Conservation (phyloP, 179 eudicot species). For the Spergularia azorica region DNA sequence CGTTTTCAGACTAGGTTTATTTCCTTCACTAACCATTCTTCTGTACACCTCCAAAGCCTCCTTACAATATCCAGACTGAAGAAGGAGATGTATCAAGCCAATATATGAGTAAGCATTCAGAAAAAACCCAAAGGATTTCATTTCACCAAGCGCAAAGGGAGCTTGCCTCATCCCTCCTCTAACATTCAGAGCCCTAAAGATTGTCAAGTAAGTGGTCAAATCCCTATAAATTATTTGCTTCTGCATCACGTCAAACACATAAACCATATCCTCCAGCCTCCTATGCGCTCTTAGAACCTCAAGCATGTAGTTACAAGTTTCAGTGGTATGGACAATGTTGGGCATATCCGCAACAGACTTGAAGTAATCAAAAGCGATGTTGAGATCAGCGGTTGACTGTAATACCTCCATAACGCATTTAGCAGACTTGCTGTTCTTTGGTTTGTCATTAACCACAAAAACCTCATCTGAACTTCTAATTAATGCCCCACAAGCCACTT, state of each 20-base stretch:
- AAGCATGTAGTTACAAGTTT: slow-evolving; percentile 87
- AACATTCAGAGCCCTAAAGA: slow-evolving; percentile 62
- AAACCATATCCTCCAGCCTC: slow-evolving; percentile 60
- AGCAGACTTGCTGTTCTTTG: slow-evolving; percentile 33
- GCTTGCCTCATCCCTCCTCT: slow-evolving; percentile 75
- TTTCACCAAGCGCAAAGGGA: slow-evolving; percentile 57
- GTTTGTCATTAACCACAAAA: slow-evolving; percentile 26
- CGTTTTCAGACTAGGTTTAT: slow-evolving; percentile 81
- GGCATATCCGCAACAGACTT: slow-evolving; percentile 51
- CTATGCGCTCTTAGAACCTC: slow-evolving; percentile 57
- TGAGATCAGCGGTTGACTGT: slow-evolving; percentile 47
- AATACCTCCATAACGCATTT: slow-evolving; percentile 44
- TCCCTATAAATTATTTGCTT: slow-evolving; percentile 76
- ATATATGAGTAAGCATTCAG: slow-evolving; percentile 80
- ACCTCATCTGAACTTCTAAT: slow-evolving; percentile 40
- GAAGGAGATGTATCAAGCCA: slow-evolving; percentile 76
- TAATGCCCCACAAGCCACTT: slow-evolving; percentile 38
- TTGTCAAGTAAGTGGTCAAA: slow-evolving; percentile 69
- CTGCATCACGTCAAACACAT: slow-evolving; percentile 84
- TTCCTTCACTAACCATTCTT: slow-evolving; percentile 65
- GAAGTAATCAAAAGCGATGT: slow-evolving; percentile 53
- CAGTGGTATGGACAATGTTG: slow-evolving; percentile 68
- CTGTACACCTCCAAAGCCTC: slow-evolving; percentile 72
- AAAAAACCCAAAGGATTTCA: slow-evolving; percentile 60
- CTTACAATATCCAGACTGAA: slow-evolving; percentile 58